Evolutionary conservation across 371 early-diverging fungal species (phyloP).

Genomic region (Actinomortierella ambigua): DNA sequence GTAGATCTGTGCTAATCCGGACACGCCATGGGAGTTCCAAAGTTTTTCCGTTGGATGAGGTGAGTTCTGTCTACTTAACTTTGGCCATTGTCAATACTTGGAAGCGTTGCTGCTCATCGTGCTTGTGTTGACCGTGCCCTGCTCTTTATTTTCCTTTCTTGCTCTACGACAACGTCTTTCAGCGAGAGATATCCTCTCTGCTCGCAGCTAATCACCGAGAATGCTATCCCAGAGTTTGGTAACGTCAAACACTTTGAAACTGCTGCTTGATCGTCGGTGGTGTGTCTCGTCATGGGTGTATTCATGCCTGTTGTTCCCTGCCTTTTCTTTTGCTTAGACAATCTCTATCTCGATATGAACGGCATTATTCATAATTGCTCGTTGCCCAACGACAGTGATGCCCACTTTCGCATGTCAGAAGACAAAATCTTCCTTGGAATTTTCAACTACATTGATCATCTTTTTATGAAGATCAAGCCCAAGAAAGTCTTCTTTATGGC

Average conservation of each 20-base stretch:
- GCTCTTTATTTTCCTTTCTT: background rate
- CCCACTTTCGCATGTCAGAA: conserved; percentile 79
- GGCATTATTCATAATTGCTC: conserved; percentile 99
- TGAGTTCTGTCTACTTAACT: conserved; percentile 8
- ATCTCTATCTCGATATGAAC: conserved; percentile 99
- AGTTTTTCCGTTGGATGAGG: conserved; percentile 85
- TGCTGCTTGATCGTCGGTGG: background rate
- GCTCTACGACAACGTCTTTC: conserved; percentile 1
- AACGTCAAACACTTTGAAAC: conserved; percentile 15
- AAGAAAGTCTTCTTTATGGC: conserved; percentile 96
- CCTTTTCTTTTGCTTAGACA: conserved; percentile 55
- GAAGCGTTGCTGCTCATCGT: background rate
- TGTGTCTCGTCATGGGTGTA: background rate
- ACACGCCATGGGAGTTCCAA: conserved; percentile 64
- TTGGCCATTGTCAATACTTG: too few relatives aligned
- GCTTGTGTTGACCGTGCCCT: background rate
- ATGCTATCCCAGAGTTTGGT: conserved; percentile 95
- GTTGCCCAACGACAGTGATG: conserved; percentile 89
- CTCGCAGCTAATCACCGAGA: conserved; percentile 85
- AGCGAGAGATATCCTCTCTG: conserved; percentile 97
- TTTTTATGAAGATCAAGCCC: conserved; percentile 93
- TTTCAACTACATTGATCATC: conserved; percentile 95
- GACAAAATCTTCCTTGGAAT: conserved; percentile 94
- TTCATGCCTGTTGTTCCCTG: background rate
- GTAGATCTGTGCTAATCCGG: too few relatives aligned